Conservation (phyloP, 2,329 filamentous ascomycete genomes). For the Cladophialophora yegresii region DNA sequence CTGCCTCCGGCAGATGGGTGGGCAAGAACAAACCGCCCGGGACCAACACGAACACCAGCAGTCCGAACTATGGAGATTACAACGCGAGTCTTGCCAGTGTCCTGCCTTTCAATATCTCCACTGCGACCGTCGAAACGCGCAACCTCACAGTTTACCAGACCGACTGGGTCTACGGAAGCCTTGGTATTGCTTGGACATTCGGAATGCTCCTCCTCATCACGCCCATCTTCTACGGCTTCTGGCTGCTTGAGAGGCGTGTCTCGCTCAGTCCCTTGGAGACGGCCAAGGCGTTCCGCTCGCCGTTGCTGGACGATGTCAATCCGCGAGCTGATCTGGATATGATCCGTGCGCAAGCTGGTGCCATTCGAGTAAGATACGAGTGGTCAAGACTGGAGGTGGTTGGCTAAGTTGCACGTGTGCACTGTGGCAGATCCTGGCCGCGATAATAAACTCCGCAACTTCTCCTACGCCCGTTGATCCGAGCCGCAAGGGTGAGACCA, state of each 20-base stretch:
- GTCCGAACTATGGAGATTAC: not conserved
- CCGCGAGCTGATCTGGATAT: not conserved
- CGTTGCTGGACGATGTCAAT: conserved; percentile 12
- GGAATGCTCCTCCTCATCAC: conserved; percentile 5
- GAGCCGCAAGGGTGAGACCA: not conserved
- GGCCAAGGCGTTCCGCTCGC: conserved; percentile 30
- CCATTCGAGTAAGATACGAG: not conserved
- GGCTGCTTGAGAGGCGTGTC: conserved; percentile 20
- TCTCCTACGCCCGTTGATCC: not conserved
- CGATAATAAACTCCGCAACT: not conserved
- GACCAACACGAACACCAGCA: not conserved
- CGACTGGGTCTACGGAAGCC: not conserved
- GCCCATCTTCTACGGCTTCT: conserved; percentile 30
- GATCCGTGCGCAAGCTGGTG: not conserved
- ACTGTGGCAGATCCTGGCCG: not conserved
- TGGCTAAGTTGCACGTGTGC: not conserved
- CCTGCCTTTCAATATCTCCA: not conserved
- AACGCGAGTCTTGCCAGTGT: not conserved
- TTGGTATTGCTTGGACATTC: conserved; percentile 4
- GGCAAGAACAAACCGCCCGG: not conserved
- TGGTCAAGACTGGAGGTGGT: not conserved
- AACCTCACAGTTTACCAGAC: conserved; percentile 1
- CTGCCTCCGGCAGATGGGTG: not conserved
- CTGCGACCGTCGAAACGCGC: not conserved
- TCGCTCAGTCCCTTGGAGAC: conserved; percentile 29